Conservation (phyloP, 495 filamentous ascomycete species). For the Neurospora sp. region DNA sequence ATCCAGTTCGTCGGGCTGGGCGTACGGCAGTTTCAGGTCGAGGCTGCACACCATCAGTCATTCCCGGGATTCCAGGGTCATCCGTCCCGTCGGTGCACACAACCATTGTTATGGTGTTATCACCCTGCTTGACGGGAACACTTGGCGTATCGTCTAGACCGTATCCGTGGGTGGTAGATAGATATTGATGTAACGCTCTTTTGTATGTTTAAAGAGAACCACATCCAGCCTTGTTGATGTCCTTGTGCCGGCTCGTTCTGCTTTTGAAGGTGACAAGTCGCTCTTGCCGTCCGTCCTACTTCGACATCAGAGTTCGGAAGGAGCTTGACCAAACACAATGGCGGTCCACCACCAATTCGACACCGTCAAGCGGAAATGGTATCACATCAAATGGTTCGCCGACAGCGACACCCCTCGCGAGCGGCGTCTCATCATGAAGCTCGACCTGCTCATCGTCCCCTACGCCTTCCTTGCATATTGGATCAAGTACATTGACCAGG, state of each 20-base stretch:
- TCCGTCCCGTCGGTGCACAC: not conserved
- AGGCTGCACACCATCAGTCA: not conserved
- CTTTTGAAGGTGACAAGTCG: not conserved
- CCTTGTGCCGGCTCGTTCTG: not conserved
- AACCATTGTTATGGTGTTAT: not conserved
- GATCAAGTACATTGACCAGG: conserved; percentile 38
- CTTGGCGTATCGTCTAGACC: not conserved
- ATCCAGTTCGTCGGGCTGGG: not conserved
- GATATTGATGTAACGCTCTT: not conserved
- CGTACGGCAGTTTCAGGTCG: not conserved
- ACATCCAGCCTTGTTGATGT: not conserved
- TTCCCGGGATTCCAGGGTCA: not conserved
- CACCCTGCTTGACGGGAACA: not conserved
- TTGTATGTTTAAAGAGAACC: not conserved
- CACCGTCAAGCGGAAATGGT: conserved; percentile 24
- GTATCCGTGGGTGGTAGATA: not conserved
- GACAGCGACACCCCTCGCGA: conserved; percentile 33
- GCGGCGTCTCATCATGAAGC: conserved; percentile 32
- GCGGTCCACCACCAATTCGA: conserved; percentile 5
- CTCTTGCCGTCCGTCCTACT: not conserved
- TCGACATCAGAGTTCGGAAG: not conserved
- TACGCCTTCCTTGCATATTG: conserved; percentile 36
- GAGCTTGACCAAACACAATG: not conserved
- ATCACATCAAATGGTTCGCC: conserved; percentile 30
- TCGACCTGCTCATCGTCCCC: conserved; percentile 29